Percentiles rank a stretch among this genome's conserved stretches.
Evolutionary conservation across 2,329 filamentous ascomycete species (phyloP).

Genomic region (Nannizziopsis barbatae): DNA sequence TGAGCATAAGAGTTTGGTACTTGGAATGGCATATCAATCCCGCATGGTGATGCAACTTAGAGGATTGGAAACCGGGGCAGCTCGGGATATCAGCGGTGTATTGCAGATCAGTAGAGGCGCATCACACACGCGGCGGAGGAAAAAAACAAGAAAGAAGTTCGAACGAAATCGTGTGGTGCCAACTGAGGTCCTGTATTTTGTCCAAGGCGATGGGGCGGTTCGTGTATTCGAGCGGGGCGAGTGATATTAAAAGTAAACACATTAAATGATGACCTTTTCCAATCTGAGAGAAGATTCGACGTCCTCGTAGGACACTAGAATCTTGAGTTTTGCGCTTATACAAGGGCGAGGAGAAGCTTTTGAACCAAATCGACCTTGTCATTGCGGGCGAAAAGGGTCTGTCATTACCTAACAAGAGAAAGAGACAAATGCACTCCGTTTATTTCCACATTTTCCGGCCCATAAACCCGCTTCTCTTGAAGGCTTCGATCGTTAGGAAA

Average conservation of each 20-base stretch:
- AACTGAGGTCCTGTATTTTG: slow-evolving; percentile 69
- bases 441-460: slow-evolving; percentile 8
- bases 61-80: slow-evolving; percentile 74
- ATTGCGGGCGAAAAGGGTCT: slow-evolving; percentile 8
- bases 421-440: slow-evolving; percentile 8
- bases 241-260: slow-evolving; percentile 9
- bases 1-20: slow-evolving; percentile 58
- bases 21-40: slow-evolving; percentile 64
- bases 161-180: slow-evolving; percentile 33
- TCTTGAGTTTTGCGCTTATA: not conserved
- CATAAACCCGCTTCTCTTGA: slow-evolving; percentile 6
- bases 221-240: slow-evolving; percentile 77
- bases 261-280: not conserved
- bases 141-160: too few species aligned
- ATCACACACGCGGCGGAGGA: too few species aligned
- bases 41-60: slow-evolving; percentile 60
- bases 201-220: slow-evolving; percentile 66
- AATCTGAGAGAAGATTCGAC: too few species aligned
- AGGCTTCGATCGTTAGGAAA: slow-evolving; percentile 7
- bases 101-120: slow-evolving; percentile 57
- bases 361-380: slow-evolving; percentile 8
- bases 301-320: not conserved
- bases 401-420: slow-evolving; percentile 8
- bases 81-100: slow-evolving; percentile 82
- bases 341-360: not conserved